A percentile compares a stretch with the other conserved stretches of the same genome.
Evolutionary conservation across 441 rosid genomes (phyloP).

Genomic region (Metrosideros polymorpha): DNA sequence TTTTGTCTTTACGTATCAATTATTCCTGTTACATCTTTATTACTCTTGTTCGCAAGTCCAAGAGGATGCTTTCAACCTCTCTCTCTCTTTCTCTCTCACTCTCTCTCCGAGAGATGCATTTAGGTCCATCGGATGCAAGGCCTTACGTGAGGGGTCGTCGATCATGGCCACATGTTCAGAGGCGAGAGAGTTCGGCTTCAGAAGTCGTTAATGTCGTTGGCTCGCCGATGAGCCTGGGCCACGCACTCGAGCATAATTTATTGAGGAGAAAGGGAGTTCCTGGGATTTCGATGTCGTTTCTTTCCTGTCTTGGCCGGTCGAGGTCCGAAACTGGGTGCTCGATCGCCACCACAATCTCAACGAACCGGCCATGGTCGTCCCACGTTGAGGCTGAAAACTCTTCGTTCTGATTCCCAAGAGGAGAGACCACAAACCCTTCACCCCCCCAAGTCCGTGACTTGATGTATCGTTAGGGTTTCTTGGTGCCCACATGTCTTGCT

Average conservation of each 20-base stretch:
- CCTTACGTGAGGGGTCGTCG: not conserved
- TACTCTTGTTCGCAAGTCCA: not conserved
- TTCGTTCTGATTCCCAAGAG: not conserved
- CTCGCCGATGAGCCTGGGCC: not conserved
- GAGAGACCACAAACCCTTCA: not conserved
- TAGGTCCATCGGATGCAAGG: not conserved
- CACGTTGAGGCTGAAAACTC: not conserved
- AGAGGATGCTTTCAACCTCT: not conserved
- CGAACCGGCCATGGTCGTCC: not conserved
- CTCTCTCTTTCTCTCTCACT: not conserved
- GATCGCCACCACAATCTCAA: not conserved
- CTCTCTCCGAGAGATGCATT: not conserved
- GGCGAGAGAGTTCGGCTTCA: not conserved
- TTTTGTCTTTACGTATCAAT: constrained; percentile 1
- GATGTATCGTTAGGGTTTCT: not conserved
- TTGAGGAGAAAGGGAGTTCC: not conserved
- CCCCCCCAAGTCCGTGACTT: not conserved
- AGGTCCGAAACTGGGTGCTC: not conserved
- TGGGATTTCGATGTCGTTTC: not conserved
- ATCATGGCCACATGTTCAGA: not conserved
- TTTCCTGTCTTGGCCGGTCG: not conserved
- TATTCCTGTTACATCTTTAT: constrained; percentile 1
- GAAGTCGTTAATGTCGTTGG: not conserved
- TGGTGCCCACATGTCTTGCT: not conserved
- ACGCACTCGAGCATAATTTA: not conserved